Base-by-base conservation (phyloP, 805 yeast genomes). In the Torulaspora quercuum region DNA sequence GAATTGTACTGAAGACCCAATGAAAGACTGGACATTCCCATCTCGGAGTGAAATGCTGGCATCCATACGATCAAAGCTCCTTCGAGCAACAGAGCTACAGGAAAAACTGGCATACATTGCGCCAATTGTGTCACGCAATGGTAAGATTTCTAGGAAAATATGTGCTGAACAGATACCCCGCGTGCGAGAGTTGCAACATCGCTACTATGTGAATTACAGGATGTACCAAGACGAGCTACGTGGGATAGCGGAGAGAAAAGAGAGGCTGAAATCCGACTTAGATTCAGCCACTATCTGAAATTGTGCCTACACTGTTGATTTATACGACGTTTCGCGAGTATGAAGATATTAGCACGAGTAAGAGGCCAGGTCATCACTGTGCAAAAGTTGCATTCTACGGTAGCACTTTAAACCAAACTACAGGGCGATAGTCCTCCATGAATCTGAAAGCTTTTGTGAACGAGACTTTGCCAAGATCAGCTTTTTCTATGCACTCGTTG, bases 191-290 rank as follows among this genome's bases (percentile, higher is more conserved):
- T 29, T 47, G 19, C 59, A 50, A 26, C 42, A 42, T 8, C 33
- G 47, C 23, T 57, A 59, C 33, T 52, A 35, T 35, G 37, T 38
- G 7, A 35, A 32, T 5, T 42, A 42, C 32, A 38, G 26, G 26
- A 37, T 37, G 37, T 58, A 52, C 29, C 47, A 35, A 17, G 32
- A 45, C 18, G 60, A 55, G 26, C 25, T 30, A 18, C 39, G 34
- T 20, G 49, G 45, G 6, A 37, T 50, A 21, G 33, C 33, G 7
- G 22, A 26, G 11, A 39, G 44, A 25, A 43, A 23, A 12, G 17
- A 26, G 15, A 30, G 43, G 25, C 40, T 45, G 8, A 22, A 26
- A 23, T 25, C 34, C 14, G 39, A 41, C 22, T 11, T 34, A 12
- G n/a, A 18, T 8, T 24, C 24, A 13, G 12, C 26, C 13, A 13